Percentiles rank a stretch among this genome's conserved stretches.
Conservation (phyloP, 2,329 filamentous ascomycete genomes). For the Cordyceps cateniannulata region DNA sequence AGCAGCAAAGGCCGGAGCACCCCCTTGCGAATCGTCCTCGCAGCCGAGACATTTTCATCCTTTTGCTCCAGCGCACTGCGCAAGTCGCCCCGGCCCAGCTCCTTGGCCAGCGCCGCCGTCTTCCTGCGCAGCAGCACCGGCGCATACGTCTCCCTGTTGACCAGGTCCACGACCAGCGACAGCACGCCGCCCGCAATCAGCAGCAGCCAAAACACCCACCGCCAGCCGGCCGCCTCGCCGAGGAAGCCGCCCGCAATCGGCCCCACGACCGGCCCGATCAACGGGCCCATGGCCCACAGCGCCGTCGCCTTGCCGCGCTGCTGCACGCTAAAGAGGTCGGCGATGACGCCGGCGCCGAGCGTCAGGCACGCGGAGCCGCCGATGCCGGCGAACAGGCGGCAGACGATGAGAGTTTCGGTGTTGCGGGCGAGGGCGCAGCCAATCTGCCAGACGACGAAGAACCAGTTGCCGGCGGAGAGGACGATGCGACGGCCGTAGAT, state of each 20-base stretch:
- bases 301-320: conserved; percentile 59
- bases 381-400: conserved; percentile 55
- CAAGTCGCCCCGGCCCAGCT: background rate
- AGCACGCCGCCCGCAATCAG: conserved; percentile 29
- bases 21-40: background rate
- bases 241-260: conserved; percentile 38
- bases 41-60: background rate
- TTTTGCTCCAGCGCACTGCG: background rate
- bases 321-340: conserved; percentile 54
- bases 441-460: conserved; percentile 47
- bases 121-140: background rate
- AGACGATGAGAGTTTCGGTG: conserved; percentile 55
- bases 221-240: conserved; percentile 39
- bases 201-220: conserved; percentile 45
- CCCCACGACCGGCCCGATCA: conserved; percentile 39
- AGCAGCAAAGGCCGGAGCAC: background rate
- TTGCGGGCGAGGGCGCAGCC: conserved; percentile 47
- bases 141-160: background rate
- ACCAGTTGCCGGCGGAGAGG: conserved; percentile 34
- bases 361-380: conserved; percentile 58
- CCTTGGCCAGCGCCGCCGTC: too few species aligned
- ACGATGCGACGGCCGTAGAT: conserved; percentile 15
- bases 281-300: conserved; percentile 56
- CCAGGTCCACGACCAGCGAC: background rate
- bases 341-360: conserved; percentile 59